Evolutionary conservation across 2,329 filamentous ascomycete genomes (phyloP), one percentile per base, ranked within the genome.

Genomic region (Penicillium aurantiogriseum): DNA sequence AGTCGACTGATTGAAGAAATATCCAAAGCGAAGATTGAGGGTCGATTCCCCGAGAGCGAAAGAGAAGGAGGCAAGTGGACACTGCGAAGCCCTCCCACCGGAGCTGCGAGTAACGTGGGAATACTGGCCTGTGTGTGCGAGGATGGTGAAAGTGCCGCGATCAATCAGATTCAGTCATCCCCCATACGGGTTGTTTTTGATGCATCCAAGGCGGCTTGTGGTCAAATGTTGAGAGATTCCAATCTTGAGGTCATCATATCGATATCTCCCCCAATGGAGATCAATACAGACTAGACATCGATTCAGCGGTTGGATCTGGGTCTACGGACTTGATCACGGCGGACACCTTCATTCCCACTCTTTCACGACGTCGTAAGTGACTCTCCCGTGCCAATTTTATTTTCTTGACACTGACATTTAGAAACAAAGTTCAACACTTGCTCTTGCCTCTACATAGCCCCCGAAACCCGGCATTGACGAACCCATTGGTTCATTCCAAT

Each of bases 1-100:
- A 79, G 81, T 19, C 90, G 88, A 59, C 87, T 91, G 75, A 86
- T 86, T 29, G 93, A 97, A 74, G 94, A 97, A 63, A 81, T 97
- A 13, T 85, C 87, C 47, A 95, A 93, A 76, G 92, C 92, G 9
- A 86, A 88, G 62, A 86, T 97, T 15, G 93, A 97, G 74, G 89
- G 87, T 6, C 85, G 92, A 11, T 96, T 95, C 68, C 79, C 89
- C 0, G 92, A 96, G 71, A 73, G 79, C n/a, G 91, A 96, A 76
- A 85, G 92, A 57, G 91, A 96, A 72, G 85, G 88, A 57, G 82
- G 87, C 17, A 86, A 84, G 65, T 97, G 91, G 92, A 89, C 89
- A 33, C 83, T 95, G 33, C 85, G 91, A 38, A 89, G 87, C 21
- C 83, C 85, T 15, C 23, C 53, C 11, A 84, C 82, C 57, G 83